Conservation (phyloP, 2,329 filamentous ascomycete genomes). For the Diaporthe sp. region DNA sequence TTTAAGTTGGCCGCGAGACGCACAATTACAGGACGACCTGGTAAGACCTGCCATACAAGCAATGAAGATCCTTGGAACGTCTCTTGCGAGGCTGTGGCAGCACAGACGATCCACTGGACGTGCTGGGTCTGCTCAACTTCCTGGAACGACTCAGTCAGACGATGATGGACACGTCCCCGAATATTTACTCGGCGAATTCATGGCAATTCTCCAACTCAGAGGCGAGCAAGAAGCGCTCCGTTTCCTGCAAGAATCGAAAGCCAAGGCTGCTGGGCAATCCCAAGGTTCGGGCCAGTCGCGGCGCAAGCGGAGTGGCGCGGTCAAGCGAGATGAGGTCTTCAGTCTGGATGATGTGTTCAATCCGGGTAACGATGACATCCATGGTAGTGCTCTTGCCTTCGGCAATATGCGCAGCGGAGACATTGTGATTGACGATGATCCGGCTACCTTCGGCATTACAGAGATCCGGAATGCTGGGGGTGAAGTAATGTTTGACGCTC, state of each 20-base stretch:
- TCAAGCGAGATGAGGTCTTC: not conserved
- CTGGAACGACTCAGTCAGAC: not conserved
- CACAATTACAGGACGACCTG: not conserved
- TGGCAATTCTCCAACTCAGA: not conserved
- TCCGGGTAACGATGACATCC: not conserved
- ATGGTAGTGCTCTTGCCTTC: not conserved
- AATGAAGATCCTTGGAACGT: not conserved
- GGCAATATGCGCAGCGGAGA: not conserved
- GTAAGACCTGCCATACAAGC: not conserved
- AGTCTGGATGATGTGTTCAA: not conserved
- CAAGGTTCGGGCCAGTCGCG: not conserved
- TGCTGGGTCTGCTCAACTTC: not conserved
- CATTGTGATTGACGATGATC: not conserved
- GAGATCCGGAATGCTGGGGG: not conserved
- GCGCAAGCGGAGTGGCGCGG: not conserved
- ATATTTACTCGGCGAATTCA: constrained; percentile 6
- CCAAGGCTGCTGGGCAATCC: not conserved
- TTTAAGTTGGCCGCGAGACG: not conserved
- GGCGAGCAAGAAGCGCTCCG: constrained; percentile 2
- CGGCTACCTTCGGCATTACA: constrained; percentile 1
- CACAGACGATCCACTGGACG: too few relatives aligned
- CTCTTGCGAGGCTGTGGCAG: not conserved
- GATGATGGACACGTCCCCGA: constrained; percentile 19
- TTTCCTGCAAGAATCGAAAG: not conserved
- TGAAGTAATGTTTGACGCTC: not conserved